Evolutionary conservation across 1,284 basidiomycete species (phyloP), one percentile per base, ranked within the genome.

Genomic region (Moesziomyces sp.): DNA sequence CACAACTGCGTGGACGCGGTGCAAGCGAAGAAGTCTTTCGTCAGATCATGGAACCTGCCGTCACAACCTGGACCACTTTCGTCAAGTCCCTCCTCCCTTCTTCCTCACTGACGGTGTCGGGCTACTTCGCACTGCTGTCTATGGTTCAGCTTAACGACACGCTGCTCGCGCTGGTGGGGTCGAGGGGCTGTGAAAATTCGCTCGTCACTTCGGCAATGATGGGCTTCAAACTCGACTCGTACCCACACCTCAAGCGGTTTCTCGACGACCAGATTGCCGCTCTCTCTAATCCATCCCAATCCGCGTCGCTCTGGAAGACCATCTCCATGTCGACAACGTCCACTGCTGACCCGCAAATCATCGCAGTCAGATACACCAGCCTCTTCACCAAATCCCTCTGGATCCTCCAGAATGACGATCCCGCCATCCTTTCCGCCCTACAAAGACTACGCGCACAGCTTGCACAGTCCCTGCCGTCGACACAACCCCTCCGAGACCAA

Each of bases 1-100:
- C 28, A 3, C 46, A 48, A 4, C 18, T 76, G n/a, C 38, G 60
- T 28, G 65, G 61, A 0, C 21, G 67, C 26, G 62, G 62, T 2
- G 78, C 73, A 16, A 60, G 38, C 18, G 80, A 80, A 44, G 80
- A 80, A 62, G 63, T 81, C 6, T 82, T 81, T 59, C 78, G 68
- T 46, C 82, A 84, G 69, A 75, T 82, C 21, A 71, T 82, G 58
- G 81, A 84, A 57, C 82, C 82, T 13, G 68, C 71, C 0, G 46
- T 82, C 0, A 26, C 54, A 0, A 72, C 64, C 23, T 82, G 73
- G 64, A 54, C 53, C 11, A 21, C 26, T 0, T 78, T 81, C 24
- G 58, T 55, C 24, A 56, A 70, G n/a, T 46, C 75, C 0, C 58
- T 83, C 10, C 52, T 83, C 0, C 26, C 54, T 0, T 21, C 65